Base-by-base conservation (phyloP, 73 alveolate genomes). In the Durusdinium trenchii region DNA sequence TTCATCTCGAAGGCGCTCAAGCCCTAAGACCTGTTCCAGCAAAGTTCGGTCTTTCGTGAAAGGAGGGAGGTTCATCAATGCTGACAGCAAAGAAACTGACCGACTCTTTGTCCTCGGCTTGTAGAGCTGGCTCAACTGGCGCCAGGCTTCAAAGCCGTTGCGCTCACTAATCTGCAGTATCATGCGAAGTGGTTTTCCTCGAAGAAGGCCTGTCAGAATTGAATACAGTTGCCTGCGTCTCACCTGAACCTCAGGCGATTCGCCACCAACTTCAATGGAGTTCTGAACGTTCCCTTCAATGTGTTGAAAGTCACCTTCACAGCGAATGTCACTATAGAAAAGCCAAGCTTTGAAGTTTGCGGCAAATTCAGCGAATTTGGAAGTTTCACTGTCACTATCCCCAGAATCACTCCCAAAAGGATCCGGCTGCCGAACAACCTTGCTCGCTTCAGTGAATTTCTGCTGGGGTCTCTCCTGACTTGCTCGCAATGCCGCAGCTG, bases 141-240 rank as follows among this genome's bases (percentile, higher is more conserved):
- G 82, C 82, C 82, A 69, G 9, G 38, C 28, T n/a, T 69, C 82
- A 69, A n/a, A 69, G 5, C 82, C 82, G 38, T 69, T 69, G 4
- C 82, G 47, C 6, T 69, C 50, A 6, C 38, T 48, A n/a, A 69
- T 69, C 48, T 69, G 82, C 4, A 45, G 82, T 3, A 69, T 12
- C 47, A 76, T 42, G 16, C 61, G 26, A 28, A 43, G n/a, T 3
- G 87, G 87, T 38, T 76, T 76, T 26, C 61, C 52, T 40, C 87
- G 87, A n/a, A 76, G 45, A 38, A 76, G 52, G n/a, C 87, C 60
- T 7, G 87, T 45, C 87, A 76, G 36, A 60, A 76, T 76, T 9
- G 36, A 26, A 60, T 76, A 76, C 26, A 76, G 43, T 60, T 69
- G 82, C 20, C 30, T 69, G 82, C 82, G 38, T 32, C 82, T 14